Percentiles rank a stretch among this genome's conserved stretches.
Evolutionary conservation across 805 yeast species (phyloP).

Genomic region (Saccharomyces cerevisiae): DNA sequence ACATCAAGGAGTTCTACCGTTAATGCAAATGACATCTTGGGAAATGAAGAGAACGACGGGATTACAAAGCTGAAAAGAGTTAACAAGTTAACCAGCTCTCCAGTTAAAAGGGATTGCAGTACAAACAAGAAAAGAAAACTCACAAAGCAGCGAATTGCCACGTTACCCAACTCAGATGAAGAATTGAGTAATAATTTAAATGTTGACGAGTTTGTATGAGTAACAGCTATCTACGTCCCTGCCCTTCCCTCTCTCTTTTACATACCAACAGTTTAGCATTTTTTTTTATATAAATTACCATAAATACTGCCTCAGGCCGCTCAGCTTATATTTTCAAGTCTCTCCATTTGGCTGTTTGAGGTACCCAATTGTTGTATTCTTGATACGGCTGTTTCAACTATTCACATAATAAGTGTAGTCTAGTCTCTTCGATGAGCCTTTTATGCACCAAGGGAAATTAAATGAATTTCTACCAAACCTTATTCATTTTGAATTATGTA

Average conservation of each 20-base stretch:
- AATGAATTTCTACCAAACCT: conserved; percentile 65
- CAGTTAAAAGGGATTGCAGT: neutral
- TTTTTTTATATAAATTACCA: conserved; percentile 2
- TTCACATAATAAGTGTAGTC: conserved; percentile 41
- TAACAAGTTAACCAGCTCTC: neutral
- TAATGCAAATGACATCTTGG: neutral
- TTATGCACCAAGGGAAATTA: conserved; percentile 84
- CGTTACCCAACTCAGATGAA: neutral
- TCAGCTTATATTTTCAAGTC: conserved; percentile 76
- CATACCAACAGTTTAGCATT: neutral
- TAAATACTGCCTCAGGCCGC: conserved; percentile 37
- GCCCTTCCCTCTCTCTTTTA: neutral
- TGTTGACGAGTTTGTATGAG: neutral
- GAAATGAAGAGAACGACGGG: neutral
- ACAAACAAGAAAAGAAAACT: conserved; percentile 8
- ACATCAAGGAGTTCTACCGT: neutral
- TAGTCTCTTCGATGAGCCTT: conserved; percentile 72
- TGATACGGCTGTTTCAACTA: conserved; percentile 54
- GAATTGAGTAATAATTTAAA: neutral
- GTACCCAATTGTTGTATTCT: conserved; percentile 81
- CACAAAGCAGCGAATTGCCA: conserved; percentile 2
- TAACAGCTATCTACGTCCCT: neutral
- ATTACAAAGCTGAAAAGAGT: neutral
- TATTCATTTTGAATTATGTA: neutral
- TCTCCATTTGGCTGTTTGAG: conserved; percentile 70